phyloP scores from a whole-genome alignment of 2,329 filamentous ascomycete genomes.

The Aspergillus fumigatus region DNA sequence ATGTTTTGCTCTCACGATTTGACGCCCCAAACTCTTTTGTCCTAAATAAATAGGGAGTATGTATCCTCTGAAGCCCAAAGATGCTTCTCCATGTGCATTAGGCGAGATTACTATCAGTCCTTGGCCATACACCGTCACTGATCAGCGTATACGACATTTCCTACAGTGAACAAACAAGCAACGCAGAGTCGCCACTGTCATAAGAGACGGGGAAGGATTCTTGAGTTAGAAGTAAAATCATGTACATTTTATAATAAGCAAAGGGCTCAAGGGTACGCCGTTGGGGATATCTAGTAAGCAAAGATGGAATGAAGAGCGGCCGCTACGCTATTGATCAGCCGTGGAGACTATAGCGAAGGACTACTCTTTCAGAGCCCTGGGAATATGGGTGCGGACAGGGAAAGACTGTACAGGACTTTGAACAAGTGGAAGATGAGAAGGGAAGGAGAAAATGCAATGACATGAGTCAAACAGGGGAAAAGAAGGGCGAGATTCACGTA shows the following conservation, averaged over 20 bases:
- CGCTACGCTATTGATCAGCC: neutral
- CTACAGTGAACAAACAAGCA: neutral
- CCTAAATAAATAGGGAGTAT: neutral
- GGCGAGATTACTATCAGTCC: neutral
- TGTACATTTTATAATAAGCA: neutral
- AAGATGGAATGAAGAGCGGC: neutral
- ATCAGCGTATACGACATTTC: neutral
- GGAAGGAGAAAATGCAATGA: neutral
- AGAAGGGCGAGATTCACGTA: slow-evolving; percentile 14
- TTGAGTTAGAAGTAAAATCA: neutral
- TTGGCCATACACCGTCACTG: neutral
- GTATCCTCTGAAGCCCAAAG: neutral
- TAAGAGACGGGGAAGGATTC: neutral
- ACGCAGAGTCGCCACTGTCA: neutral
- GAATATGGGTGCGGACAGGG: neutral
- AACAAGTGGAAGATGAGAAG: neutral
- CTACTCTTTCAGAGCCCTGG: slow-evolving; percentile 1
- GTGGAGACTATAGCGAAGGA: neutral
- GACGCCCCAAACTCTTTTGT: neutral
- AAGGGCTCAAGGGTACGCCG: neutral
- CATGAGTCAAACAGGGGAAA: slow-evolving; percentile 7
- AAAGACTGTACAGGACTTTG: slow-evolving; percentile 12
- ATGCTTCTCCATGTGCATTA: too few relatives aligned
- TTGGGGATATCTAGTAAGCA: neutral
- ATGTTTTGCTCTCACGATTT: neutral